Conservation (phyloP, 2,329 filamentous ascomycete species). For the Talaromyces sp. region DNA sequence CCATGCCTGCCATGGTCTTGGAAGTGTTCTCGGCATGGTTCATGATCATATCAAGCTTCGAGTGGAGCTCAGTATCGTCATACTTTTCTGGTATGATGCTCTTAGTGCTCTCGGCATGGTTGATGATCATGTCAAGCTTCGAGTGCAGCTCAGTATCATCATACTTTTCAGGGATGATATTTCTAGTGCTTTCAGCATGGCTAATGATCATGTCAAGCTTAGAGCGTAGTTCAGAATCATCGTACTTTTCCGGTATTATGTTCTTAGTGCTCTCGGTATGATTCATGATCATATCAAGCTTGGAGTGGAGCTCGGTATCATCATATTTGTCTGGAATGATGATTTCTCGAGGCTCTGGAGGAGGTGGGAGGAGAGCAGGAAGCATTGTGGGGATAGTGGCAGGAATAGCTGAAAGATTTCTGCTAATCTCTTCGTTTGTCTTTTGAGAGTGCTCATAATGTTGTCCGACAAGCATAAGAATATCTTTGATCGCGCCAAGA, state of each 20-base stretch:
- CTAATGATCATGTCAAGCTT: constrained; percentile 53
- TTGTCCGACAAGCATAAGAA: constrained; percentile 76
- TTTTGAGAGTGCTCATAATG: constrained; percentile 86
- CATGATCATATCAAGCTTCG: constrained; percentile 55
- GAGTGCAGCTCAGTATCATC: constrained; percentile 60
- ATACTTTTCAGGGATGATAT: constrained; percentile 63
- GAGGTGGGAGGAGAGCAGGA: constrained; percentile 47
- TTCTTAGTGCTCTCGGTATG: constrained; percentile 61
- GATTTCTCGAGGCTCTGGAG: constrained; percentile 34
- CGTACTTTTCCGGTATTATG: constrained; percentile 59
- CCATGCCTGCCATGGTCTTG: constrained; percentile 71
- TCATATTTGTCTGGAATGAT: constrained; percentile 62
- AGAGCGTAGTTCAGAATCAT: constrained; percentile 58
- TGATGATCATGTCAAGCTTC: constrained; percentile 52
- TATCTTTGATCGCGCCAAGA: constrained; percentile 78
- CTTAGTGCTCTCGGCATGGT: constrained; percentile 56
- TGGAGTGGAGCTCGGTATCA: constrained; percentile 56
- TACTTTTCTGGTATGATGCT: constrained; percentile 64
- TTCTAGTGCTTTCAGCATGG: constrained; percentile 57
- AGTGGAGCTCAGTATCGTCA: constrained; percentile 58
- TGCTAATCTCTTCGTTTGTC: constrained; percentile 61
- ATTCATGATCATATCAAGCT: constrained; percentile 51
- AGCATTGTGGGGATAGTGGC: constrained; percentile 58
- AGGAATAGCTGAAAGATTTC: constrained; percentile 52
- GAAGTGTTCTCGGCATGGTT: constrained; percentile 57